Base-by-base conservation (phyloP, 1,284 basidiomycete species). In the Apiotrichum veenhuisii region DNA sequence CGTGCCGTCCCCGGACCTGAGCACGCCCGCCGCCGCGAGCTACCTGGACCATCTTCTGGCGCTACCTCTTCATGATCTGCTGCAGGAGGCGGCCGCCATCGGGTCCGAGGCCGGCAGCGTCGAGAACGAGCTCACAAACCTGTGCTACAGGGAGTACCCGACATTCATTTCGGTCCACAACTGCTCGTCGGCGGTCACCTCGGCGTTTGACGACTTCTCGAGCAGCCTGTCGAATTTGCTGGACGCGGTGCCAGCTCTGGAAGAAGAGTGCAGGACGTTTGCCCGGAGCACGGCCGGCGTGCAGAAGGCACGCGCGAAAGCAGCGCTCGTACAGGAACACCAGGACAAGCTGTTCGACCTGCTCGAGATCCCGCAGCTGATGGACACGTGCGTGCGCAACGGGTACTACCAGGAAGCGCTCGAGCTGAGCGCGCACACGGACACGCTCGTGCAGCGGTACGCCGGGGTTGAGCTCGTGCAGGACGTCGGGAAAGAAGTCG, bases 361-460 rank as follows among this genome's bases (percentile, higher is more conserved):
- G 33, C 84, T 97, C 58, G 91, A 95, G 66, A 84, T 95, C 49
- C 92, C 93, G 7, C 80, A 88, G 49, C 82, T 97, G 26, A 88
- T 95, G 66, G 89, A 94, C 69, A 91, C 91, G 0, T 96, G 91
- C 67, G 87, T 95, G 15, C 83, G 91, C 25, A 92, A 91, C 67
- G 90, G 90, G 9, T 88, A 90, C 75, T 95, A 93, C 77, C 82
- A 86, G 50, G 94, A 97, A 72, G 92, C 91, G 0, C 83, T 97
- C 57, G 87, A 91, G 49, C 82, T 95, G 12, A 81, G 86, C 2
- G 79, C 83, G 9, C 88, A 92, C 68, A 84, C 87, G 0, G 74
- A 80, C 22, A 64, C 72, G 0, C 75, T 87, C 22, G 72, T 78
- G 3, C 51, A 68, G 23, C 74, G 77, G 15, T 80, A 83, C 61